phyloP scores from a whole-genome alignment of 768 basidiomycete species.

The Tephrocybe sp. region DNA sequence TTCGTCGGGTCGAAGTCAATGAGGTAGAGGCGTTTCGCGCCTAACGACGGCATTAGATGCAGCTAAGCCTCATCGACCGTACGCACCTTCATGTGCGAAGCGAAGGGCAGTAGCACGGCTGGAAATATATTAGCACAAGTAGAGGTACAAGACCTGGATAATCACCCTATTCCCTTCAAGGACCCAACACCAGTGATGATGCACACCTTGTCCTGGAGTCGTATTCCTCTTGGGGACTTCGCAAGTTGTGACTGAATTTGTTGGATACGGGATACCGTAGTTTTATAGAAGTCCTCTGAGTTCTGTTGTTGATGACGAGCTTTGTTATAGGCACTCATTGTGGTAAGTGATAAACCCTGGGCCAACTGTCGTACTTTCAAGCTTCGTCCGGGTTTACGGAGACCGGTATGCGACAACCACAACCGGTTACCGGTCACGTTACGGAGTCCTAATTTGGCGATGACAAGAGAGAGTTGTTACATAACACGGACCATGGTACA shows the following conservation, averaged over 20 bases:
- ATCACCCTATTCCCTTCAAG: constrained; percentile 78
- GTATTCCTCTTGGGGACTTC: constrained; percentile 47
- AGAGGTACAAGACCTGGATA: neutral
- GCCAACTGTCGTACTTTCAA: too few relatives aligned
- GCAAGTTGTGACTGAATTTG: constrained; percentile 70
- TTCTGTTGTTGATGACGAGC: constrained; percentile 25
- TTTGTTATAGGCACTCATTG: constrained; percentile 38
- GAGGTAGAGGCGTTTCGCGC: constrained; percentile 76
- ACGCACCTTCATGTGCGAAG: constrained; percentile 77
- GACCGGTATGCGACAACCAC: too few relatives aligned
- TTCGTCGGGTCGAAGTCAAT: constrained; percentile 68
- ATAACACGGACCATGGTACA: too few relatives aligned
- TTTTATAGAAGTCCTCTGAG: constrained; percentile 54
- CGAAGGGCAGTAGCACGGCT: constrained; percentile 73
- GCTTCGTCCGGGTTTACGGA: too few relatives aligned
- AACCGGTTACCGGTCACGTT: too few relatives aligned
- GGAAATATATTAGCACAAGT: constrained; percentile 1
- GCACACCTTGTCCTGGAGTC: constrained; percentile 78
- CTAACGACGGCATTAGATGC: constrained; percentile 33
- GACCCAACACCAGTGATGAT: constrained; percentile 89
- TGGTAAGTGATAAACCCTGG: constrained; percentile 9
- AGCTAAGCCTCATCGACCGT: neutral
- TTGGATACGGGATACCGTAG: constrained; percentile 64
- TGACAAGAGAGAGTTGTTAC: too few relatives aligned
- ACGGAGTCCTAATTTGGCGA: too few relatives aligned